Conservation (phyloP, 129 eudicot genomes). For the Saposhnikovia divaricata region DNA sequence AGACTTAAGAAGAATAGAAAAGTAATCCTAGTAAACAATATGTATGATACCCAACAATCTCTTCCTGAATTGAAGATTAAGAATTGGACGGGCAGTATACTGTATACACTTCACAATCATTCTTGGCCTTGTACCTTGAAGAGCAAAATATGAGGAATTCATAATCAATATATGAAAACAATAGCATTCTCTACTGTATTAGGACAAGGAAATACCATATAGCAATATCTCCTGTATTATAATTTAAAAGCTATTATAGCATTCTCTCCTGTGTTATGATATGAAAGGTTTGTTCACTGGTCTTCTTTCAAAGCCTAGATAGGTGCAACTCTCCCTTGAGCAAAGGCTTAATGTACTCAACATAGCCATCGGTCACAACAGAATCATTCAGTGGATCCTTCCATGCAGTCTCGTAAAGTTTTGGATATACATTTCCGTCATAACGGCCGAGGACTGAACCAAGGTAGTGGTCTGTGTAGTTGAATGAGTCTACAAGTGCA, state of each 20-base stretch:
- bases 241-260: too few relatives aligned
- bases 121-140: not conserved
- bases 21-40: not conserved
- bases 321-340: constrained; percentile 57
- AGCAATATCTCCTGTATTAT: too few relatives aligned
- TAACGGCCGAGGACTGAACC: constrained; percentile 90
- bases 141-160: not conserved
- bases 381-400: constrained; percentile 85
- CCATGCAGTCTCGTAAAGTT: constrained; percentile 95
- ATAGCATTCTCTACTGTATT: too few relatives aligned
- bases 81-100: not conserved
- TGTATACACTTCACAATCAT: not conserved
- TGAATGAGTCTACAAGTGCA: constrained; percentile 79
- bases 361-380: constrained; percentile 74
- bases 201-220: too few relatives aligned
- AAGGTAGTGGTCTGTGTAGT: constrained; percentile 86
- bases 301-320: constrained; percentile 40
- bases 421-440: constrained; percentile 93
- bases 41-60: not conserved
- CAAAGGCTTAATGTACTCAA: constrained; percentile 61
- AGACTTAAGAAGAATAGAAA: not conserved
- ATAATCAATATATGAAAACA: too few relatives aligned
- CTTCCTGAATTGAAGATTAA: not conserved
- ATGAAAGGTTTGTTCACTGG: not conserved
- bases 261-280: too few relatives aligned